A percentile compares a stretch with the other conserved stretches of the same genome.
Conservation (phyloP, 1,139 yeast genomes). For the Geotrichum siamense region DNA sequence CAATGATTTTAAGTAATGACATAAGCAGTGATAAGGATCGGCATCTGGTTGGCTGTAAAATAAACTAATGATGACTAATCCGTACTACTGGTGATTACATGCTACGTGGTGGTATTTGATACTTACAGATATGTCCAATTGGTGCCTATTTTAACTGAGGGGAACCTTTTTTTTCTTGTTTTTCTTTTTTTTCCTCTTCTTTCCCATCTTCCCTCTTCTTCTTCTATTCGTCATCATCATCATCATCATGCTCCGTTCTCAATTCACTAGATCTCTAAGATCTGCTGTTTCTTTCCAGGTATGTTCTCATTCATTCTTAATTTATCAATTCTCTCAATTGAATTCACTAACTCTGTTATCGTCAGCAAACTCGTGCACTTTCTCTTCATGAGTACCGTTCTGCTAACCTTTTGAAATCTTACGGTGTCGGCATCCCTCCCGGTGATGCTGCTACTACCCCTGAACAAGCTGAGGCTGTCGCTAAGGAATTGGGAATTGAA, state of each 20-base stretch:
- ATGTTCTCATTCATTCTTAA: too few species aligned
- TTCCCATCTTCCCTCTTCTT: not conserved
- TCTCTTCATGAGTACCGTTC: constrained; percentile 96
- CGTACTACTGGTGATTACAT: too few species aligned
- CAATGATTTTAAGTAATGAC: too few species aligned
- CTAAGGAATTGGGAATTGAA: constrained; percentile 55
- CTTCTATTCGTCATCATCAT: not conserved
- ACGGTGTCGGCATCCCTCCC: constrained; percentile 85
- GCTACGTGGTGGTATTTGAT: too few species aligned
- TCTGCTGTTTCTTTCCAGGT: constrained; percentile 13
- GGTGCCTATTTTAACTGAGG: not conserved
- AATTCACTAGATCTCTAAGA: constrained; percentile 10
- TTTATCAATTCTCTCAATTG: too few species aligned
- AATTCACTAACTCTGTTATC: not conserved
- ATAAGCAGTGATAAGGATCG: too few species aligned
- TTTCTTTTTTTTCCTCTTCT: constrained; percentile 12
- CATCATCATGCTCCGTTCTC: constrained; percentile 12
- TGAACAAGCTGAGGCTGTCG: constrained; percentile 77
- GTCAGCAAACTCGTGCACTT: constrained; percentile 46
- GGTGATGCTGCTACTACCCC: constrained; percentile 91
- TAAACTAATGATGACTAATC: too few species aligned
- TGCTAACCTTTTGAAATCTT: constrained; percentile 70
- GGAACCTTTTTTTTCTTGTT: constrained; percentile 6
- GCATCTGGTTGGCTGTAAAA: too few species aligned
- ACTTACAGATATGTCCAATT: too few species aligned